These are phyloP conservation scores for Xylaria grammica DNA, from an alignment of 495 filamentous ascomycete species.

Conservation along the genomic window DNA sequence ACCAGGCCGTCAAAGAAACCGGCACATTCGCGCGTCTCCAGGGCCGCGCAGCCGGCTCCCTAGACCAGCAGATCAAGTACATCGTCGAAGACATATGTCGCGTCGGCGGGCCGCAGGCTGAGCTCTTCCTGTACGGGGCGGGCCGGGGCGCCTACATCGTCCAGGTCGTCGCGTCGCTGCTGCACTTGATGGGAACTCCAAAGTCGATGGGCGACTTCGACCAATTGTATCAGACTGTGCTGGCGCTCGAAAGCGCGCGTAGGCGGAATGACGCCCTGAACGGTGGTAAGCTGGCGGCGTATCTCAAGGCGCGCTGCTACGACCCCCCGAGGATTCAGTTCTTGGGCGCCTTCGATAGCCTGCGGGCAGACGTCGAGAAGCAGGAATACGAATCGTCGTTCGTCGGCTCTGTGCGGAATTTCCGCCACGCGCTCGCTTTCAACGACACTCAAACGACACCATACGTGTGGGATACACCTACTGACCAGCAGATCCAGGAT, in stretches of 20 bases:
- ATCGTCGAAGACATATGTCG: constrained; percentile 2
- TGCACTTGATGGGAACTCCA: neutral
- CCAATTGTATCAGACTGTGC: neutral
- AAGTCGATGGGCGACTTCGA: neutral
- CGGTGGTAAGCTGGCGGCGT: neutral
- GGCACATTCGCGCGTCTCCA: neutral
- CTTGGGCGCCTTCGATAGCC: neutral
- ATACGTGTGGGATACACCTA: neutral
- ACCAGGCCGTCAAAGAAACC: neutral
- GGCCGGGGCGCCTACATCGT: constrained; percentile 4
- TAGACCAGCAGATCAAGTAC: neutral
- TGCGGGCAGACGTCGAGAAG: neutral
- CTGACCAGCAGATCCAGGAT: neutral
- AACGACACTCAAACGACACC: neutral
- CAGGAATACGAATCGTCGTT: constrained; percentile 1
- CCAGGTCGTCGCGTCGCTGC: constrained; percentile 6
- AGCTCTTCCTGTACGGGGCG: constrained; percentile 14
- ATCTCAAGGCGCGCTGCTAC: neutral
- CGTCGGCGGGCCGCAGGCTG: neutral
- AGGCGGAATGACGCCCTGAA: neutral
- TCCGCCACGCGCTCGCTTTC: constrained; percentile 4
- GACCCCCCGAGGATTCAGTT: neutral
- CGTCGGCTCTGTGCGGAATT: neutral
- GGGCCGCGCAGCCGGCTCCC: neutral
- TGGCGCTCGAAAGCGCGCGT: neutral